Base-by-base conservation (phyloP, 2,329 filamentous ascomycete species). In the Fusarium compactum region DNA sequence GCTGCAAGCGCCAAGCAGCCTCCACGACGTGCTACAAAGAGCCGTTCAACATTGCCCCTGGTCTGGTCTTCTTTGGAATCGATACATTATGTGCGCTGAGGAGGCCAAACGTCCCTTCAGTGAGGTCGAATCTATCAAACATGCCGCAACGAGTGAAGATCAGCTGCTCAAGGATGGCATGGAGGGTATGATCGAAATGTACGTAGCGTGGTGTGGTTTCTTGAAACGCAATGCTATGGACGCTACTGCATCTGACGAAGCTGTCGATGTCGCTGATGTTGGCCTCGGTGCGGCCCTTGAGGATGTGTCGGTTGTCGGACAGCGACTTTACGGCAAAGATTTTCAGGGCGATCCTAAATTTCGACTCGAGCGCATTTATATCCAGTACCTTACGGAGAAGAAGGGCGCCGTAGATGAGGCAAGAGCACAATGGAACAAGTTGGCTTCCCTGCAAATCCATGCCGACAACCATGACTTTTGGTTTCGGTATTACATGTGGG, bases 171-270 rank as follows among this genome's bases (percentile, higher is more conserved):
- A 92, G 68, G 90, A 94, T 66, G 95, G 94, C 25, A 91, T 98
- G 86, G 90, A 94, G 52, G 92, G 95, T 71, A 90, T 98, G 32
- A 87, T 98, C 63, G 94, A 97, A 74, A 93, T 98, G 76, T 94
- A 98, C 76, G 90, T 93, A 56, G 92, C 95, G 0, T 99, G 96
- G 96, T 98, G 95, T 77, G 94, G 94, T 52, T 98, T 95, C 74
- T 86, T 99, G 22, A 94, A 95, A 71, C 91, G 96, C 25, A 91
- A 91, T 51, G 94, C 95, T 20, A 94, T 97, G 83, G 85, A 90
- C 59, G 85, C 89, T 2, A 89, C 89, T 63, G 89, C 92, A 2
- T 89, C 88, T 3, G 92, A 95, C 62, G 95, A 98, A 77, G 93
- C 95, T 57, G 86, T 92, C 32, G 95, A 98, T 77, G 89, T 97